Evolutionary conservation across 345 rosid genomes (phyloP), one percentile per base, ranked within the genome.

Genomic region (Lepidium sativum): DNA sequence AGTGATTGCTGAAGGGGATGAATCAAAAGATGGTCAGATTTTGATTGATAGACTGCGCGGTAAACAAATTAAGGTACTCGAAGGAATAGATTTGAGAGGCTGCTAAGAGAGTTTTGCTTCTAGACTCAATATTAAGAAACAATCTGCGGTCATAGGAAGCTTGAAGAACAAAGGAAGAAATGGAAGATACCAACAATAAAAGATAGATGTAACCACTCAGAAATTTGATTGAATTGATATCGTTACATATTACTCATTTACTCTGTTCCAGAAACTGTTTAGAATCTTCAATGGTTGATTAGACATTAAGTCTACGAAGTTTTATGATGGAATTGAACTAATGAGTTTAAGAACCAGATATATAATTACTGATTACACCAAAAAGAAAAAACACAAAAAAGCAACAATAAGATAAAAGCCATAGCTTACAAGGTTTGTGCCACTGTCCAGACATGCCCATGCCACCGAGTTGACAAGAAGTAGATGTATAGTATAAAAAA

Each of bases 61-160:
- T 10, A 92, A 69, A 55, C 18, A 41, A 42, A 77, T 83, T 5
- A 73, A 68, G 34, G 54, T 86, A 69, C 60, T 92, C 66, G 78
- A 82, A 67, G 67, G 50, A 27, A 67, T 89, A 16, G 73, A 87
- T 21, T 8, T 68, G 23, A 11, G 11, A 53, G 82, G 81, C 11
- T 83, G 62, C 51, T 79, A 75, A 45, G 67, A 80, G 32, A 33
- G 60, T 35, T 84, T 84, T 68, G 86, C 81, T n/a, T 21, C 68
- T 33, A 80, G 67, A 65, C 79, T 89, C 21, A 72, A 82, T 40
- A 70, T 45, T 9, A 53, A 75, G 61, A 76, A 69, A 39, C 98
- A 84, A 60, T 86, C 92, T 60, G 94, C 97, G 16, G 79, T 77
- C 6, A 41, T 87, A 54, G 97, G 84, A 70, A 86, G 95, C 78